Evolutionary conservation across 345 rosid genomes (phyloP), one percentile per base, ranked within the genome.

Genomic region (Physaria fendleri): DNA sequence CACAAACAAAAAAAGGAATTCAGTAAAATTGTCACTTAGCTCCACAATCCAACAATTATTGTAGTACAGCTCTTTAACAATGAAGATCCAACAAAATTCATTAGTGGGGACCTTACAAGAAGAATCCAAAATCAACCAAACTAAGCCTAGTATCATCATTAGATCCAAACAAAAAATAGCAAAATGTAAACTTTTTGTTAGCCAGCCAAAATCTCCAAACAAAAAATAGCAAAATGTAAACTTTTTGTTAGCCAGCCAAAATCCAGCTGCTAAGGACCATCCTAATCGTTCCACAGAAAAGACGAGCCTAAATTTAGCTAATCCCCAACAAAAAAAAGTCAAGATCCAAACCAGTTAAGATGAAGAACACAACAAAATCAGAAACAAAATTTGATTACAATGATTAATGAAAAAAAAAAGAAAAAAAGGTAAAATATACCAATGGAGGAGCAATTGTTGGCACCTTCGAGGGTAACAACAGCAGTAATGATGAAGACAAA

Each of bases 361-460:
- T 10, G 35, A 10, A 17, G 13, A 51, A 30, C 2, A 12, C 13
- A 11, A 41, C 10, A 18, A 21, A 29, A 6, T 5, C 43, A 53
- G 3, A 35, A 9, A 29, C 5, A n/a, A 45, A 20, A 4, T n/a
- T n/a, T 28, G 18, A 3, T 7, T 0, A 17, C n/a, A n/a, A n/a
- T n/a, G n/a, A n/a, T n/a, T n/a, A n/a, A n/a, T n/a, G n/a, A n/a
- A n/a, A n/a, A n/a, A n/a, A n/a, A n/a, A n/a, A n/a, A n/a, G n/a
- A 18, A 13, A 12, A 35, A 35, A 29, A 55, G 6, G 59, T 22
- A 71, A 33, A 44, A 78, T 47, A 7, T 39, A 90, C 99, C 97
- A 49, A 94, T 81, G 64, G 99, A 94, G 81, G 99, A 94, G 85
- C 99, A 94, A 78, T 94, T 90, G 90, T 94, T 87, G 89, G 84